Base-by-base conservation (phyloP, 306 rosid genomes). In the Pyrus bretschneideri region DNA sequence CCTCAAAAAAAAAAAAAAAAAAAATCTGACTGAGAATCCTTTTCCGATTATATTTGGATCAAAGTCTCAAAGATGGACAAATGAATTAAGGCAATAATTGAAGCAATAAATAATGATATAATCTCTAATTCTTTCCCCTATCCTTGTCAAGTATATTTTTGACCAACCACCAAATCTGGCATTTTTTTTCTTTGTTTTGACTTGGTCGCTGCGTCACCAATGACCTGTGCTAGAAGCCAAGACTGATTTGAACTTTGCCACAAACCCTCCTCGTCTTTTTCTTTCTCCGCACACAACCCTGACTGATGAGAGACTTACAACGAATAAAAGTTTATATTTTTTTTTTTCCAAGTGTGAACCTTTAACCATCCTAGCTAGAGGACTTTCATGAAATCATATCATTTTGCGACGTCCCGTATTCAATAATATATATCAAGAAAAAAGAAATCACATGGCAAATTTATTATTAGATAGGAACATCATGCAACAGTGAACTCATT, bases 41-140 rank as follows among this genome's bases (percentile, higher is more conserved):
- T 31, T 31, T 4, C 35, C 5, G 78, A 63, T 45, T 27, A 31
- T 3, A 14, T 46, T 51, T 22, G 59, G 63, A 31, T 61, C 76
- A 60, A 70, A 70, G 76, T 59, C 57, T 58, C 57, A 58, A 58
- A 59, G 55, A 46, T 9, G 71, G 81, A 70, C 64, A 70, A 46
- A 17, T 11, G 31, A 59, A 30, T 31, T 8, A 22, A 73, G 25
- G 19, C 71, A 70, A 71, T 52, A 51, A 71, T 61, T 62, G 62
- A 61, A 65, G 49, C 15, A 21, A 52, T 51, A 51, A 17, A 15
- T 51, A 51, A 51, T 51, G 55, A 15, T 11, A 4, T 14, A 59
- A 69, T 42, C 29, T n/a, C 30, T 52, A 30, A 63, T 11, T 17
- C n/a, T 17, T 31, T 62, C 13, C 78, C 45, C 8, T 4, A 61